A percentile compares a stretch with the other conserved stretches of the same genome.
phyloP scores from a whole-genome alignment of 208 protist species.

The Acanthamoeba sp. region DNA sequence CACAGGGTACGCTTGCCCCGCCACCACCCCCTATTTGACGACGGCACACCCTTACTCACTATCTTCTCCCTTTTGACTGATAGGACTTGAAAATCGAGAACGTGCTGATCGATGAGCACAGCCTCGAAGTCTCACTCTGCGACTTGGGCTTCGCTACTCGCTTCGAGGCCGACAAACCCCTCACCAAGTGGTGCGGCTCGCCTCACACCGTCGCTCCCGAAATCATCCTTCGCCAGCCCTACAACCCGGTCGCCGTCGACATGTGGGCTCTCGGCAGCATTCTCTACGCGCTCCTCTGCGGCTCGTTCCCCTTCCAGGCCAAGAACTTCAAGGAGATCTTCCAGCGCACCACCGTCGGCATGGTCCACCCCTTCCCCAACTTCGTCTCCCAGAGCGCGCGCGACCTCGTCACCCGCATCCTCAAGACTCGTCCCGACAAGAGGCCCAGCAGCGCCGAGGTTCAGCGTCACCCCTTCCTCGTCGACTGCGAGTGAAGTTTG shows the following conservation, averaged over 20 bases:
- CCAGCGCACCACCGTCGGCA: neutral
- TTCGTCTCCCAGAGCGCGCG: slow-evolving; percentile 5
- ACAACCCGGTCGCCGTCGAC: slow-evolving; percentile 44
- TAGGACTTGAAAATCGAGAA: slow-evolving; percentile 44
- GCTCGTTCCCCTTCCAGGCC: slow-evolving; percentile 61
- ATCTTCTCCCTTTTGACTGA: neutral
- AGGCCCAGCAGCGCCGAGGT: neutral
- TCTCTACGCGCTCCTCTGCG: slow-evolving; percentile 51
- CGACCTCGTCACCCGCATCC: slow-evolving; percentile 28
- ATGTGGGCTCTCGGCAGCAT: slow-evolving; percentile 52
- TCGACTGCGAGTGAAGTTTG: slow-evolving; percentile 28
- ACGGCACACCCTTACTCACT: too few species aligned
- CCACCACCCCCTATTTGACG: too few species aligned
- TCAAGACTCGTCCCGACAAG: neutral
- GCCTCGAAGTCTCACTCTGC: neutral
- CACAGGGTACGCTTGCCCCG: too few species aligned
- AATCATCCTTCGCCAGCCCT: slow-evolving; percentile 40
- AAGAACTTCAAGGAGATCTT: slow-evolving; percentile 53
- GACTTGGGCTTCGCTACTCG: slow-evolving; percentile 48
- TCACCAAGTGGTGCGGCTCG: slow-evolving; percentile 41
- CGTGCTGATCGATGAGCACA: slow-evolving; percentile 46
- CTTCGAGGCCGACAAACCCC: slow-evolving; percentile 11
- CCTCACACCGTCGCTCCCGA: slow-evolving; percentile 42
- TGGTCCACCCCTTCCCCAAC: slow-evolving; percentile 41
- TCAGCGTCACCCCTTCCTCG: slow-evolving; percentile 11